A percentile compares a stretch with the other conserved stretches of the same genome.
Evolutionary conservation across 495 filamentous ascomycete genomes (phyloP).

Genomic region (Penicillium verhagenii): DNA sequence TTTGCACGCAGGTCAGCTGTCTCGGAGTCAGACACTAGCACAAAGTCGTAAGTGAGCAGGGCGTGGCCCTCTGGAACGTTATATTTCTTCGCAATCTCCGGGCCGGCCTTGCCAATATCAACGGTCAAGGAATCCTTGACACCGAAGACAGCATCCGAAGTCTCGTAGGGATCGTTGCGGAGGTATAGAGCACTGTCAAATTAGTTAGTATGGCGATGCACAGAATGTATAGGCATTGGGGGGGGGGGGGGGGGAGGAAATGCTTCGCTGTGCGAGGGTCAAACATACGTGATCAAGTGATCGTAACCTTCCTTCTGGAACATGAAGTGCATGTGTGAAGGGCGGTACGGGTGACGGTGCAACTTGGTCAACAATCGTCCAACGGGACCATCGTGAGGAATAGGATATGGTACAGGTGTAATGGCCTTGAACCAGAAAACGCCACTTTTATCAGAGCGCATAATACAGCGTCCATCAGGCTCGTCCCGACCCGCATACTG

Average conservation of each 20-base stretch:
- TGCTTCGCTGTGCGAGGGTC: too few relatives aligned
- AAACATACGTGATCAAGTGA: conserved; percentile 76
- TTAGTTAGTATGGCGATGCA: neutral
- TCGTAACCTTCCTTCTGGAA: conserved; percentile 85
- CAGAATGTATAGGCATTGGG: too few relatives aligned
- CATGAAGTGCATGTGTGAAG: conserved; percentile 94
- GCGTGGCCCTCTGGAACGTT: conserved; percentile 52
- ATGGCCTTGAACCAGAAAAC: conserved; percentile 88
- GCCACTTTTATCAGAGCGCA: conserved; percentile 68
- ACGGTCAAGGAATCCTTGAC: conserved; percentile 83
- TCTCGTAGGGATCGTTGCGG: conserved; percentile 83
- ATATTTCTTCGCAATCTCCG: conserved; percentile 58
- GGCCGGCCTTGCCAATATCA: conserved; percentile 63
- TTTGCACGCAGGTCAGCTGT: conserved; percentile 64
- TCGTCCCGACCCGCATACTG: conserved; percentile 69
- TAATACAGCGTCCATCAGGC: conserved; percentile 78
- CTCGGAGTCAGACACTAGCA: conserved; percentile 70
- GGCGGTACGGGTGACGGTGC: conserved; percentile 75
- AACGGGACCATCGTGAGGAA: conserved; percentile 87
- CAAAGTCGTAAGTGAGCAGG: conserved; percentile 68
- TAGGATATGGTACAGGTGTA: conserved; percentile 84
- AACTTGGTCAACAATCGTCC: conserved; percentile 71
- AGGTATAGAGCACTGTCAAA: conserved; percentile 69
- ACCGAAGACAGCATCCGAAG: conserved; percentile 88
- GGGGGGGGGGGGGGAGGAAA: too few relatives aligned